Conservation (phyloP, 345 rosid species). For the Erodium maritimum region DNA sequence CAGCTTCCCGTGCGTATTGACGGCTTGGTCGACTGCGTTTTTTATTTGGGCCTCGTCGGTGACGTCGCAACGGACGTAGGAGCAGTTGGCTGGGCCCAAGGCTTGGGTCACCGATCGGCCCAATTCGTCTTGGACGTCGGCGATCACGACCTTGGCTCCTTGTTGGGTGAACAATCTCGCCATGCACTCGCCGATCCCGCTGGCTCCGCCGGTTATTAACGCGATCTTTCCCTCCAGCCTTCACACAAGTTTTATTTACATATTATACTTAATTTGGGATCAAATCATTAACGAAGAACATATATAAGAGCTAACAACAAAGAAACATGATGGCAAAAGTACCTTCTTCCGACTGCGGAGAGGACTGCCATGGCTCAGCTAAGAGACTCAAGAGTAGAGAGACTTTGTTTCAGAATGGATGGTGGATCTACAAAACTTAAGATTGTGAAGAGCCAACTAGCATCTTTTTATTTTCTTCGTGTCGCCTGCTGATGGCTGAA, state of each 20-base stretch:
- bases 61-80: constrained; percentile 23
- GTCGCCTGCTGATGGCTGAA: too few relatives aligned
- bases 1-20: constrained; percentile 26
- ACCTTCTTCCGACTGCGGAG: constrained; percentile 11
- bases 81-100: constrained; percentile 12
- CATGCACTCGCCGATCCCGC: constrained; percentile 20
- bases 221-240: constrained; percentile 30
- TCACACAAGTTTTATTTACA: not conserved
- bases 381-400: not conserved
- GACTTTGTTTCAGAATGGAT: too few relatives aligned
- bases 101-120: constrained; percentile 14
- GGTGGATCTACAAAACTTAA: too few relatives aligned
- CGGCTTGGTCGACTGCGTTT: constrained; percentile 18
- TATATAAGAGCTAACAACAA: not conserved
- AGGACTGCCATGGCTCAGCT: constrained; percentile 10
- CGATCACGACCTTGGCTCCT: constrained; percentile 22
- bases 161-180: constrained; percentile 16
- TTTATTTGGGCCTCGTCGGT: constrained; percentile 21
- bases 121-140: constrained; percentile 17
- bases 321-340: not conserved
- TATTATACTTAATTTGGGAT: not conserved
- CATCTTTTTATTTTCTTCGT: too few relatives aligned
- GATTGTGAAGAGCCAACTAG: too few relatives aligned
- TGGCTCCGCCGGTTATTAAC: constrained; percentile 23
- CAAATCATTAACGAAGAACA: not conserved